Evolutionary conservation across 495 filamentous ascomycete genomes (phyloP).

Genomic region (Melanomma pulvis-pyrius): DNA sequence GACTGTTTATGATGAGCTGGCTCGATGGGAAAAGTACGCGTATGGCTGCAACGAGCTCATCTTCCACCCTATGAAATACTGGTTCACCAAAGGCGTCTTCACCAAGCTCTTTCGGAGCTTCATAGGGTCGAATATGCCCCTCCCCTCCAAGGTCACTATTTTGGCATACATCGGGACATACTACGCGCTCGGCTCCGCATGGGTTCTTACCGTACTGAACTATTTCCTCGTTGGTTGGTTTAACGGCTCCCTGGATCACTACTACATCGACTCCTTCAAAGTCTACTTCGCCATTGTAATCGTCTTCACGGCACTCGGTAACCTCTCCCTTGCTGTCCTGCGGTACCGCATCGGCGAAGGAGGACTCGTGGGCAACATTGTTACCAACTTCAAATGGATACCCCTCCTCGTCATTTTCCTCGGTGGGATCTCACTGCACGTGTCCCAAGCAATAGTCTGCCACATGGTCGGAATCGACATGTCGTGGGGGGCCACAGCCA

Average conservation of each 20-base stretch:
- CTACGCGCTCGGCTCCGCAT: conserved; percentile 78
- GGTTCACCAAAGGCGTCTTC: conserved; percentile 64
- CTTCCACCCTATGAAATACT: conserved; percentile 69
- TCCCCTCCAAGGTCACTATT: conserved; percentile 79
- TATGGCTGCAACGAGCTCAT: conserved; percentile 86
- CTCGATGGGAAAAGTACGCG: conserved; percentile 84
- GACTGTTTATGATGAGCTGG: conserved; percentile 82
- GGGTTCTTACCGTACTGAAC: conserved; percentile 76
- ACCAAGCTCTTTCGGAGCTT: conserved; percentile 74
- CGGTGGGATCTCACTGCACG: conserved; percentile 52
- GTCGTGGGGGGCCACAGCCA: conserved; percentile 55
- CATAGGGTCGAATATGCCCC: conserved; percentile 70
- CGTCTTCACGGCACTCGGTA: conserved; percentile 53
- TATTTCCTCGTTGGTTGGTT: conserved; percentile 72
- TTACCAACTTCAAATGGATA: conserved; percentile 54
- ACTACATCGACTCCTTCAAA: conserved; percentile 55
- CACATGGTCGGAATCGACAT: conserved; percentile 55
- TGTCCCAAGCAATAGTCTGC: conserved; percentile 51
- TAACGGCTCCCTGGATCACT: conserved; percentile 52
- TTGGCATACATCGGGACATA: conserved; percentile 87
- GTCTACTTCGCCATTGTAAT: conserved; percentile 55
- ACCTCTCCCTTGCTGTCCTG: conserved; percentile 52
- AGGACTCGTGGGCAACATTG: conserved; percentile 40
- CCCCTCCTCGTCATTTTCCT: conserved; percentile 53
- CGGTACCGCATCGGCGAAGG: conserved; percentile 51